Evolutionary conservation across 768 basidiomycete species (phyloP), one percentile per base, ranked within the genome.

Genomic region (Russula foetens): DNA sequence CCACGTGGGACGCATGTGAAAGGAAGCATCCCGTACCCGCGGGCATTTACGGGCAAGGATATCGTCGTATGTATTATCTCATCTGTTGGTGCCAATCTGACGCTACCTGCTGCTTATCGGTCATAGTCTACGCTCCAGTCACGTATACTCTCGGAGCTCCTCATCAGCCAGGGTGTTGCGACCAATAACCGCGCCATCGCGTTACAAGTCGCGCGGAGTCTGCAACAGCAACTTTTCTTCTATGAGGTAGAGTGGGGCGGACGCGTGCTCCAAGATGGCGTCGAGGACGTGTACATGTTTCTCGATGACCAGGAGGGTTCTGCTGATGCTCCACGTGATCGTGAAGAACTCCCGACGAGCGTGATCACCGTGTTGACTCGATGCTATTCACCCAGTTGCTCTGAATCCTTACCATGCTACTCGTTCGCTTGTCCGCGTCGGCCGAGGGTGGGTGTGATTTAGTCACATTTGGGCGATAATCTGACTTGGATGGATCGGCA

Each of bases 201-300:
- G 4, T 75, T 97, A 29, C 85, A 89, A 69, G 86, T 96, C 39
- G 97, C 93, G 4, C 85, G 92, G 41, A 91, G 90, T 59, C 77
- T 98, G 39, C 94, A 98, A 69, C 86, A 83, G 60, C 92, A 96
- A 70, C 79, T 98, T 5, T 98, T 93, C 78, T 95, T 97, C 72
- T 92, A 92, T 69, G 96, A 98, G 71, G 94, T 98, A 7, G 94
- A 98, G 69, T 96, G 94, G 91, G 92, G 89, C 31, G 84, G 85
- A 52, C 83, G 85, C 21, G 78, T 85, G 1, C 74, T 97, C 56
- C 84, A 88, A 58, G 93, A 95, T 68, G 86, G 89, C 3, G 89
- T 95, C 4, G 93, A 95, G 68, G 92, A 95, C 63, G 93, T 97
- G 7, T 97, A 90, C 74, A 90, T 88, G 79, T 96, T 97, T 72